These are phyloP conservation scores for Sugiyamaella lignohabitans DNA, from an alignment of 805 yeast species.

Conservation along the genomic window DNA sequence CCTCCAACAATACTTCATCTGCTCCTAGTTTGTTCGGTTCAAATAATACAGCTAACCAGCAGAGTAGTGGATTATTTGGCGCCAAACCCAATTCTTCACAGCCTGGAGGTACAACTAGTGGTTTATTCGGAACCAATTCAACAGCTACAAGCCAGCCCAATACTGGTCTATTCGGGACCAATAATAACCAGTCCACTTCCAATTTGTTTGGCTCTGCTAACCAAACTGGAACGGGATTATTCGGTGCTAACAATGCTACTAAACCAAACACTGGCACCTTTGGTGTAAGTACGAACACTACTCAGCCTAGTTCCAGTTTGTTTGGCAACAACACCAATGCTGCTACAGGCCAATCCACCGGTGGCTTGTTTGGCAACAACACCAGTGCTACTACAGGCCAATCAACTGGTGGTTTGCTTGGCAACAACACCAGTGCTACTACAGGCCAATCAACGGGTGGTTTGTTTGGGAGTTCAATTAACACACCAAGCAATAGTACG, in stretches of 20 bases:
- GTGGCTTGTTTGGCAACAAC: slow-evolving; percentile 28
- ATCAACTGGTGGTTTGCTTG: slow-evolving; percentile 28
- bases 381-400: background rate
- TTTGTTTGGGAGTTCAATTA: slow-evolving; percentile 9
- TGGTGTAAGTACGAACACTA: too few species aligned
- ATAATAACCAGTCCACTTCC: background rate
- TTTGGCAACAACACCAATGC: background rate
- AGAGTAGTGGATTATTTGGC: slow-evolving; percentile 1
- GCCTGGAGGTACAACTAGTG: slow-evolving; percentile 6
- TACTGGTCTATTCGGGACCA: slow-evolving; percentile 1
- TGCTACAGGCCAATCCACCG: slow-evolving; percentile 15
- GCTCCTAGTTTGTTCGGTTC: background rate
- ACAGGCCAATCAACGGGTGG: slow-evolving; percentile 3
- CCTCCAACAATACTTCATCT: too few species aligned
- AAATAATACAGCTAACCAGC: background rate
- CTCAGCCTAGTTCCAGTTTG: background rate
- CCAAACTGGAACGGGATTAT: slow-evolving; percentile 25
- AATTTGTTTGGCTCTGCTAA: too few species aligned
- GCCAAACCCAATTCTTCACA: background rate
- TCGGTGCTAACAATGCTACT: slow-evolving; percentile 18
- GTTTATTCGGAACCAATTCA: slow-evolving; percentile 14
- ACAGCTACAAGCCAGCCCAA: background rate
- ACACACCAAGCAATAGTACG: background rate
- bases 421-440: slow-evolving; percentile 9
- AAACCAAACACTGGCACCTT: slow-evolving; percentile 6